Percentiles rank a stretch among this genome's conserved stretches.
Evolutionary conservation across 2,329 filamentous ascomycete genomes (phyloP).

Genomic region (Epichloe scottii): DNA sequence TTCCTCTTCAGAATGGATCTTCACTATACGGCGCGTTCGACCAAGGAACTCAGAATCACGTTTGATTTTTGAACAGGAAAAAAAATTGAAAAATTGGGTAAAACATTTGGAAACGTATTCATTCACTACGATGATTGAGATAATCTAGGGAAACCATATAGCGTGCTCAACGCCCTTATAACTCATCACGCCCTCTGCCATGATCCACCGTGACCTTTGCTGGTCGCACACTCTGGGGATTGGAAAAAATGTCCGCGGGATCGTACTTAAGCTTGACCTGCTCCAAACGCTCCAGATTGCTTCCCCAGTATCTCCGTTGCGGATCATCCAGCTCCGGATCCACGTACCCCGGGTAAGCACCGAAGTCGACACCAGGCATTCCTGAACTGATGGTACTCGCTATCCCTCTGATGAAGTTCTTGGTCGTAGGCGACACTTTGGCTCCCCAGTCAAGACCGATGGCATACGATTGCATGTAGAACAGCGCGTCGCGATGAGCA

Average conservation of each 20-base stretch:
- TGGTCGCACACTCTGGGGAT: not conserved
- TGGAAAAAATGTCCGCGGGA: not conserved
- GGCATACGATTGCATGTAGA: not conserved
- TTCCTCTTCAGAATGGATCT: not conserved
- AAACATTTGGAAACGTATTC: too few relatives aligned
- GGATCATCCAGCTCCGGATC: not conserved
- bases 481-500: not conserved
- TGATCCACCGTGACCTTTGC: not conserved
- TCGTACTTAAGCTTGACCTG: not conserved
- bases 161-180: not conserved
- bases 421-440: not conserved
- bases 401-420: not conserved
- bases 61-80: not conserved
- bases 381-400: not conserved
- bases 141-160: too few relatives aligned
- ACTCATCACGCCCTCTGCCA: not conserved
- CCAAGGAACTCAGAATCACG: not conserved
- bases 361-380: not conserved
- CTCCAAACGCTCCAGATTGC: not conserved
- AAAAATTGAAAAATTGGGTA: too few relatives aligned
- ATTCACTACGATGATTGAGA: too few relatives aligned
- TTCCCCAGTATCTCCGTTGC: not conserved
- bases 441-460: not conserved
- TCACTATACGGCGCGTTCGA: accelerated
- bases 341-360: not conserved